phyloP scores from a whole-genome alignment of 2,329 filamentous ascomycete genomes.

The Colletotrichum sp. region DNA sequence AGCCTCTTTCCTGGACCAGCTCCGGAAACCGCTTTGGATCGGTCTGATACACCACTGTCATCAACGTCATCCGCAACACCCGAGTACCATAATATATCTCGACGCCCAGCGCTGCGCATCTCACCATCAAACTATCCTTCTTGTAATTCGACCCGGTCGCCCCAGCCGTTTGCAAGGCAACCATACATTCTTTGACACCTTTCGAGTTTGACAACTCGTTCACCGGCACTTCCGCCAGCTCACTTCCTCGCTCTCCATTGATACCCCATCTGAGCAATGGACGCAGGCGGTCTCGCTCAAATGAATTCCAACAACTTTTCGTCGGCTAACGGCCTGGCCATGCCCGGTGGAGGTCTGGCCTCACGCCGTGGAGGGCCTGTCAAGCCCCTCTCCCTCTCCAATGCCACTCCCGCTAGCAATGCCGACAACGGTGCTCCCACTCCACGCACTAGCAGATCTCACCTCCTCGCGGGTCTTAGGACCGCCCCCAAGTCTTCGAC shows the following conservation, averaged over 20 bases:
- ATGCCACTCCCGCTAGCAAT: constrained; percentile 70
- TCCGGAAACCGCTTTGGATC: constrained; percentile 7
- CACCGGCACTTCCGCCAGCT: constrained; percentile 1
- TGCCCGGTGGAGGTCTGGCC: constrained; percentile 81
- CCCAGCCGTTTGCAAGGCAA: constrained; percentile 11
- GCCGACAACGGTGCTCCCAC: constrained; percentile 75
- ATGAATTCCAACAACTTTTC: constrained; percentile 90
- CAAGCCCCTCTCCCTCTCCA: constrained; percentile 85
- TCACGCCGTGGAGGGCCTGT: constrained; percentile 84
- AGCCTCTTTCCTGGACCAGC: not conserved
- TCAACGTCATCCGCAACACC: not conserved
- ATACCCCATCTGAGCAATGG: constrained; percentile 61
- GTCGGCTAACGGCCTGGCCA: constrained; percentile 72
- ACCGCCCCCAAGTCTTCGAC: constrained; percentile 88
- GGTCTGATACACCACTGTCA: constrained; percentile 1
- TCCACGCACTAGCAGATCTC: constrained; percentile 91
- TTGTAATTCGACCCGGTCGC: constrained; percentile 23
- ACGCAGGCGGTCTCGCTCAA: constrained; percentile 99
- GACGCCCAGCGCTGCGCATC: constrained; percentile 9
- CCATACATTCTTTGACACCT: constrained; percentile 13
- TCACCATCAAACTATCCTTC: constrained; percentile 11
- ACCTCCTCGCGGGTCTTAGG: constrained; percentile 89
- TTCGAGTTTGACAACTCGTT: constrained; percentile 9
- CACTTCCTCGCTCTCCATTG: not conserved
- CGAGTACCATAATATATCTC: constrained; percentile 23